phyloP scores from a whole-genome alignment of 208 protist species.

The Leishmania major region DNA sequence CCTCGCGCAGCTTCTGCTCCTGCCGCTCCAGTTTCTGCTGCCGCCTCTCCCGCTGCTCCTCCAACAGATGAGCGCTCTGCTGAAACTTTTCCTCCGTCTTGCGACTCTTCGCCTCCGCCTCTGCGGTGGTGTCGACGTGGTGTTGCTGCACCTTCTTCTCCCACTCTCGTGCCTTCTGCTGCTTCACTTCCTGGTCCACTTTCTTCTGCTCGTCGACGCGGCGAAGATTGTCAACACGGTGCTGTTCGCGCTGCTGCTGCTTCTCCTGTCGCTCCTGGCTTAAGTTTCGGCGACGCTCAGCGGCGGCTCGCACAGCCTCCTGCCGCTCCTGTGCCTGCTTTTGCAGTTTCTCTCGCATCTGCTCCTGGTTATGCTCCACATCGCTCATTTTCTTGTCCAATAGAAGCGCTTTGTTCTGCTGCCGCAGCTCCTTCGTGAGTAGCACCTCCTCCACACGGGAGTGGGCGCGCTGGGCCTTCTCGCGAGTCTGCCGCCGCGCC shows the following conservation, averaged over 20 bases:
- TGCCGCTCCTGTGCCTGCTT: constrained; percentile 63
- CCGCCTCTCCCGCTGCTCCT: constrained; percentile 72
- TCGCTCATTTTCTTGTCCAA: constrained; percentile 81
- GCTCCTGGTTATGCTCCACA: constrained; percentile 78
- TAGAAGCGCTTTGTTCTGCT: constrained; percentile 71
- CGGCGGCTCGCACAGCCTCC: constrained; percentile 75
- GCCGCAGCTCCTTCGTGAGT: constrained; percentile 71
- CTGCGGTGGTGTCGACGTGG: constrained; percentile 43
- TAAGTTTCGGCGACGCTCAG: constrained; percentile 68
- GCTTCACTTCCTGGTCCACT: constrained; percentile 47
- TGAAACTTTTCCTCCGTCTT: constrained; percentile 70
- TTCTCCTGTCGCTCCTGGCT: constrained; percentile 73
- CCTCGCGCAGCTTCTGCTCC: constrained; percentile 55
- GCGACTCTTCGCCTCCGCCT: constrained; percentile 41
- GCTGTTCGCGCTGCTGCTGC: constrained; percentile 72
- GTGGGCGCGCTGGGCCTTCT: constrained; percentile 59
- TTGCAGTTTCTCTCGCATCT: constrained; percentile 69
- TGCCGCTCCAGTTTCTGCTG: constrained; percentile 71
- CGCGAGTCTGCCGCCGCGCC: constrained; percentile 63
- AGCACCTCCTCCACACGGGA: constrained; percentile 80
- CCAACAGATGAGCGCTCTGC: constrained; percentile 61
- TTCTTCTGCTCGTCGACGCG: constrained; percentile 82
- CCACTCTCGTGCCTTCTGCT: constrained; percentile 66
- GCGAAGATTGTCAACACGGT: constrained; percentile 47
- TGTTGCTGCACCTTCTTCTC: constrained; percentile 70